Evolutionary conservation across 306 rosid species (phyloP).

Genomic region (Castanea sativa): DNA sequence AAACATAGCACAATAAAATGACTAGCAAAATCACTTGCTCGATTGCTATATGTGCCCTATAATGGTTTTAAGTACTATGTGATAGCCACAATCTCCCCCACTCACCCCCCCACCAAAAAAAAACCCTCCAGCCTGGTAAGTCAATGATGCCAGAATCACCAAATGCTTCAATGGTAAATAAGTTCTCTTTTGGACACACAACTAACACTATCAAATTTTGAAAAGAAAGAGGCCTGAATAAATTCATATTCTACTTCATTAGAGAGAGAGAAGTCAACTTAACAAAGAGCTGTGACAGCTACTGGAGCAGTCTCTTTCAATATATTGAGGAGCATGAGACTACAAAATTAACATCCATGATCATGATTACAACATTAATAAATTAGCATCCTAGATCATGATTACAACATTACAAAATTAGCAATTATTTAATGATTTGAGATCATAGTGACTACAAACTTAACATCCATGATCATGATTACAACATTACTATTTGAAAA

Average conservation of each 20-base stretch:
- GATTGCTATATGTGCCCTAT: not conserved
- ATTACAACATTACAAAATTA: not conserved
- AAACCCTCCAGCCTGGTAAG: no score
- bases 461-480: not conserved
- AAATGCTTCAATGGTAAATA: not conserved
- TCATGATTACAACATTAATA: no score
- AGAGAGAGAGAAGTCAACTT: not conserved
- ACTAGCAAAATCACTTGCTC: not conserved
- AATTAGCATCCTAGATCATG: no score
- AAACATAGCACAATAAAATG: not conserved
- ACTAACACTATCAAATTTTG: not conserved
- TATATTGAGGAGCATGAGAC: not conserved
- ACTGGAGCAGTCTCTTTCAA: not conserved
- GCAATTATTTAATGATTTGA: not conserved
- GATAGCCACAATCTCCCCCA: not conserved
- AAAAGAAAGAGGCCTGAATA: not conserved
- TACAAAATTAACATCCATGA: not conserved
- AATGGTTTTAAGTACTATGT: not conserved
- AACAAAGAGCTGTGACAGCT: not conserved
- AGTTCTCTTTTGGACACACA: not conserved
- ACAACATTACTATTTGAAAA: not conserved
- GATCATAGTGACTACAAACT: not conserved
- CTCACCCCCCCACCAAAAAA: no score
- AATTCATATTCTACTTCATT: not conserved
- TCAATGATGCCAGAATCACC: not conserved